A percentile compares a stretch with the other conserved stretches of the same genome.
Evolutionary conservation across 495 filamentous ascomycete genomes (phyloP).

Genomic region (Trichoderma reesei): DNA sequence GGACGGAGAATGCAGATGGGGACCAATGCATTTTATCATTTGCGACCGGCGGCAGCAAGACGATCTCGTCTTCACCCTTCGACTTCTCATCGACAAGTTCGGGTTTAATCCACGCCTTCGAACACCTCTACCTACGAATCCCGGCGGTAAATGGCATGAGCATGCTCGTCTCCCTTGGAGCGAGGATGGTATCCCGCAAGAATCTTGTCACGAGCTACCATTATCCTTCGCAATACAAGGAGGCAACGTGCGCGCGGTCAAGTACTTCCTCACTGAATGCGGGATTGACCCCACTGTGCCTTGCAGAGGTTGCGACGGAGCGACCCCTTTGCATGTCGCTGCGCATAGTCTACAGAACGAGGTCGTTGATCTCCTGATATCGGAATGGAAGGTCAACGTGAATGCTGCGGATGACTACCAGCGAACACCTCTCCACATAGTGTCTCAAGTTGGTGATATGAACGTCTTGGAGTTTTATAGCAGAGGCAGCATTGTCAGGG

Average conservation of each 20-base stretch:
- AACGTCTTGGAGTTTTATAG: no score
- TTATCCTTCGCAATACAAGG: background rate
- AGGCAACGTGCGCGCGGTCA: background rate
- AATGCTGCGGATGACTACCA: background rate
- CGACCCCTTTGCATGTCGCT: background rate
- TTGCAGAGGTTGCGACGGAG: background rate
- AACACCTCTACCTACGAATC: background rate
- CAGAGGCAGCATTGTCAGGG: background rate
- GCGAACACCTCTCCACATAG: background rate
- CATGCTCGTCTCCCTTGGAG: no score
- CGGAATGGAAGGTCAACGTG: background rate
- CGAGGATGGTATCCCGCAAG: no score
- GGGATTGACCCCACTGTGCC: background rate
- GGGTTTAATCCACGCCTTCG: background rate
- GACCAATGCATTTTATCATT: background rate
- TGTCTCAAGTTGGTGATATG: no score
- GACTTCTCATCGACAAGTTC: background rate
- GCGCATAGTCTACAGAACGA: background rate
- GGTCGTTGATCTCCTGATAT: background rate
- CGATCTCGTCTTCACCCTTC: background rate
- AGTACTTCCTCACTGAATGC: background rate
- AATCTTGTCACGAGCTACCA: background rate
- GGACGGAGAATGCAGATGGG: background rate
- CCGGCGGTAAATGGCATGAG: background rate
- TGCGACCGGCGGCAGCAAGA: background rate